These are phyloP conservation scores for Terfezia boudieri DNA, from an alignment of 495 filamentous ascomycete genomes.

Conservation along the genomic window DNA sequence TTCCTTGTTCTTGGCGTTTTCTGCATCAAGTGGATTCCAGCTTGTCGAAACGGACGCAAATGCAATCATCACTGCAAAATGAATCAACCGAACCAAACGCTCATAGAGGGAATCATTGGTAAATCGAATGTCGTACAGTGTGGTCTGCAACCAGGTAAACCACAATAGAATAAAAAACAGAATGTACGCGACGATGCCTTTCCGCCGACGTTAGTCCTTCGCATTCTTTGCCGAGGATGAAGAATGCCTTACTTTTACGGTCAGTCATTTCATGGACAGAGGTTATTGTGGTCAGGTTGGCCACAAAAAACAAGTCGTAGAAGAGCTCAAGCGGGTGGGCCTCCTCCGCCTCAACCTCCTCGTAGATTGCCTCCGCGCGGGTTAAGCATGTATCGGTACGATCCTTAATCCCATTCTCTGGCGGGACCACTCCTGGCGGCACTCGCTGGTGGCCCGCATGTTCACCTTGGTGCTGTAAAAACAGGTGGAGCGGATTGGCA, in stretches of 20 bases:
- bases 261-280: slow-evolving; percentile 30
- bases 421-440: too few relatives aligned
- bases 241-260: slow-evolving; percentile 3
- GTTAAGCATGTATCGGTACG: too few relatives aligned
- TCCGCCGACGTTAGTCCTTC: background rate
- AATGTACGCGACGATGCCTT: slow-evolving; percentile 20
- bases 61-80: slow-evolving; percentile 40
- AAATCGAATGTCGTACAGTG: slow-evolving; percentile 47
- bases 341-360: too few relatives aligned
- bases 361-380: too few relatives aligned
- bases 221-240: background rate
- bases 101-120: slow-evolving; percentile 44
- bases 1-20: slow-evolving; percentile 23
- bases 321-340: slow-evolving; percentile 29
- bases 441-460: too few relatives aligned
- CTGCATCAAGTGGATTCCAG: slow-evolving; percentile 21
- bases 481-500: too few relatives aligned
- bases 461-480: too few relatives aligned
- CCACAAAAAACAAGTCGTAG: slow-evolving; percentile 42
- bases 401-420: too few relatives aligned
- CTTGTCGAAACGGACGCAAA: slow-evolving; percentile 32
- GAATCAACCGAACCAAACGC: slow-evolving; percentile 36
- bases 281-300: slow-evolving; percentile 39
- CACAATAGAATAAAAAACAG: slow-evolving; percentile 42
- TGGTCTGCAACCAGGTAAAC: slow-evolving; percentile 50